These are phyloP conservation scores for Lotmaria passim DNA, from an alignment of 208 protist species.

Conservation along the genomic window DNA sequence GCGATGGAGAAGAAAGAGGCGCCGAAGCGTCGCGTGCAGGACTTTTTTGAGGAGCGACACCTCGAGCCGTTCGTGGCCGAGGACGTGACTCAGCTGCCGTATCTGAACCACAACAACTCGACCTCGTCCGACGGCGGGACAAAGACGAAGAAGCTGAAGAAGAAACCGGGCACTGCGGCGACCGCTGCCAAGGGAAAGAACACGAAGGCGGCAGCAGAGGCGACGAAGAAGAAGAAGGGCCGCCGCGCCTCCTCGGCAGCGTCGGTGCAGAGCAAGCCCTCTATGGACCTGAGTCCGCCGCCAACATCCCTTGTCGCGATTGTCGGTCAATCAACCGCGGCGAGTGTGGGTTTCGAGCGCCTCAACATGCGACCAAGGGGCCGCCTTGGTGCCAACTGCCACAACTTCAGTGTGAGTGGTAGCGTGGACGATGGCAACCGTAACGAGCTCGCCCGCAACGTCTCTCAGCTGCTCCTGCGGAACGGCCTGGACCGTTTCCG, in stretches of 20 bases:
- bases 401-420: slow-evolving; percentile 21
- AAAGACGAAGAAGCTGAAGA: neutral
- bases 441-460: slow-evolving; percentile 22
- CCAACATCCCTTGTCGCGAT: neutral
- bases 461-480: slow-evolving; percentile 42
- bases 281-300: neutral
- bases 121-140: neutral
- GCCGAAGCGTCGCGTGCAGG: slow-evolving; percentile 33
- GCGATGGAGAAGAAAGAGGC: slow-evolving; percentile 24
- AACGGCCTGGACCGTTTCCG: slow-evolving; percentile 45
- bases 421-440: slow-evolving; percentile 27
- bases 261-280: neutral
- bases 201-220: neutral
- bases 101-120: neutral
- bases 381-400: slow-evolving; percentile 23
- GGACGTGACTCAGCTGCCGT: slow-evolving; percentile 24
- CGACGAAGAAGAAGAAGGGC: neutral
- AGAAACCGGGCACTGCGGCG: neutral
- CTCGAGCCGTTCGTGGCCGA: slow-evolving; percentile 56
- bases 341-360: slow-evolving; percentile 42
- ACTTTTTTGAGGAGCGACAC: slow-evolving; percentile 77
- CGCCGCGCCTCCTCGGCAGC: neutral
- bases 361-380: slow-evolving; percentile 58
- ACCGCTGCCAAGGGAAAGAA: neutral
- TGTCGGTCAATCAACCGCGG: slow-evolving; percentile 1